Evolutionary conservation across 164 flowering plant species (phyloP), one percentile per base, ranked within the genome.

Genomic region (Brasenia schreberi): DNA sequence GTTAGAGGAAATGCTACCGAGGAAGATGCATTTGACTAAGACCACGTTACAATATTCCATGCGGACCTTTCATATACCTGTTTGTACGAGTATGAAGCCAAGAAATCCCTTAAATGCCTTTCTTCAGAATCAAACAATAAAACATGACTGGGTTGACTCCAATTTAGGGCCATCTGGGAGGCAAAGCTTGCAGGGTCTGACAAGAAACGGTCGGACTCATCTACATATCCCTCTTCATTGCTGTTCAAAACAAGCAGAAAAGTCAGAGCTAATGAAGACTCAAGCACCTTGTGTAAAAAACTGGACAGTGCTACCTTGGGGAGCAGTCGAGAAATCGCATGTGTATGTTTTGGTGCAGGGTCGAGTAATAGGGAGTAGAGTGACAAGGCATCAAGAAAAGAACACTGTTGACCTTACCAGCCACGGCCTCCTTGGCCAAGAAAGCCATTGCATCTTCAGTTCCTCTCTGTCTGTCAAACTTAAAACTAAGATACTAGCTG

Each of bases 281-380:
- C 53, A 45, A 45, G 53, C 2, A 45, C 11, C 53, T 12, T 45
- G 12, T 7, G 19, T 7, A 27, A 19, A 10, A 61, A 12, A 5
- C 6, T 60, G n/a, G n/a, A 12, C 16, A 6, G 43, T 42, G 49
- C 67, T 19, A 89, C 97, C 97, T 87, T n/a, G 96, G 99, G 42
- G 98, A 71, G 83, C 99, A 91, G 73, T 94, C 97, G 49, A 94
- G 77, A 77, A 94, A 89, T 6, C 78, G 82, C 99, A 94, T 89
- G 10, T 97, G 86, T 45, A 91, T 43, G 75, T 87, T 75, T 5
- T 33, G 75, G 64, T 94, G 97, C 64, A 94, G 78, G 65, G 82
- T 72, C 33, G 97, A 89, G 75, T 89, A 87, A 77, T 87, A 91
- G 27, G 97, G 99, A 16, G 93, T 94, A 43, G 99, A 85, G 74